Conservation (phyloP, 306 rosid genomes). For the Ammopiptanthus mongolicus region DNA sequence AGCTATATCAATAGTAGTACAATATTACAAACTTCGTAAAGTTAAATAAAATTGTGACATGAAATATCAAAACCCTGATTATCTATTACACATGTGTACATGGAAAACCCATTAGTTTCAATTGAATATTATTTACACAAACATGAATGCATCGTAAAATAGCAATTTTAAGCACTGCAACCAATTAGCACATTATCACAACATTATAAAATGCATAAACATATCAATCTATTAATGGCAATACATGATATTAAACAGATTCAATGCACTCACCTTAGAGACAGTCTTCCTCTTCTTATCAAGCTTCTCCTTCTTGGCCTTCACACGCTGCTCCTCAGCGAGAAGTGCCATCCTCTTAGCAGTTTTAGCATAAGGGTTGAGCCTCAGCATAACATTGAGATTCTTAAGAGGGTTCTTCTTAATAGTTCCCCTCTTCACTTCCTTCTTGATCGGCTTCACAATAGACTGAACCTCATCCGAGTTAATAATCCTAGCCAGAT, state of each 20-base stretch:
- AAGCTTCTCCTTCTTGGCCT: constrained; percentile 82
- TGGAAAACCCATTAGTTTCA: background rate
- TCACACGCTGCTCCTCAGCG: constrained; percentile 71
- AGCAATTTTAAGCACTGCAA: background rate
- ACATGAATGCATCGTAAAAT: background rate
- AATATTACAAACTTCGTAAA: too few species aligned
- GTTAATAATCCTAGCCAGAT: constrained; percentile 73
- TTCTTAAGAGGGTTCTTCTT: constrained; percentile 89
- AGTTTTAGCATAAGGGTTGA: constrained; percentile 82
- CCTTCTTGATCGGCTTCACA: constrained; percentile 76
- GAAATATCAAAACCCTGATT: too few species aligned
- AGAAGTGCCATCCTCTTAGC: constrained; percentile 71
- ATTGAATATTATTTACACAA: background rate
- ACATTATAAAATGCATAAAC: background rate
- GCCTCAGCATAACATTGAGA: constrained; percentile 56
- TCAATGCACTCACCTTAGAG: constrained; percentile 44
- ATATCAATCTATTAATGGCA: background rate
- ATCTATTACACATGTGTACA: too few species aligned
- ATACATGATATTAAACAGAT: background rate
- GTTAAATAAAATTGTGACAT: background rate
- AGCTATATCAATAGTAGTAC: background rate
- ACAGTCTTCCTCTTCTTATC: constrained; percentile 63
- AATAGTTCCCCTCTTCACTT: constrained; percentile 47
- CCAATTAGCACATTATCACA: background rate
- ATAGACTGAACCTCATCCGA: constrained; percentile 84